A percentile compares a stretch with the other conserved stretches of the same genome.
phyloP scores from a whole-genome alignment of 345 rosid species.

The Brassica rapa region DNA sequence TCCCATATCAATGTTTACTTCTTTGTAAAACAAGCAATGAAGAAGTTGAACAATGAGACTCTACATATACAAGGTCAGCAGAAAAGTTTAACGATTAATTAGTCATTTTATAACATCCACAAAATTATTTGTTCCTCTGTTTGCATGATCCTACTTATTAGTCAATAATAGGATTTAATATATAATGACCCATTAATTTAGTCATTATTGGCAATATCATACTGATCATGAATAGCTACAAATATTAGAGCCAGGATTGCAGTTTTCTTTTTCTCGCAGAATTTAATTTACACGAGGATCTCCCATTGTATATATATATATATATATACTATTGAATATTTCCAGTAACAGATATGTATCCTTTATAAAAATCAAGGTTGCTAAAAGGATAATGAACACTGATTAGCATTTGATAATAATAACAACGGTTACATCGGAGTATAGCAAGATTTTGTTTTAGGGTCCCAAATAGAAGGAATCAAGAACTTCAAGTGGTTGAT shows the following conservation, averaged over 20 bases:
- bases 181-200: no score
- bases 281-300: neutral
- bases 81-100: neutral
- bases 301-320: neutral
- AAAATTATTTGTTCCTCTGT: slow-evolving; percentile 14
- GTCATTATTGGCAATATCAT: no score
- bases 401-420: neutral
- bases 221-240: no score
- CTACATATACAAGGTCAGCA: neutral
- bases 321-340: neutral
- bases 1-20: slow-evolving; percentile 27
- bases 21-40: neutral
- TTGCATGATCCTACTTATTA: slow-evolving; percentile 17
- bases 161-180: no score
- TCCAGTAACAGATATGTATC: neutral
- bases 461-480: slow-evolving; percentile 71
- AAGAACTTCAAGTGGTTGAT: slow-evolving; percentile 53
- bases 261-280: no score
- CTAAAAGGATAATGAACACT: neutral
- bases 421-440: slow-evolving; percentile 36
- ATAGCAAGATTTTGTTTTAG: slow-evolving; percentile 47
- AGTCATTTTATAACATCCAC: slow-evolving; percentile 25
- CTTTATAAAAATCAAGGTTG: neutral
- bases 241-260: no score
- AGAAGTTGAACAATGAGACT: neutral